Evolutionary conservation across 345 rosid species (phyloP).

Genomic region (Toxicodendron radicans): DNA sequence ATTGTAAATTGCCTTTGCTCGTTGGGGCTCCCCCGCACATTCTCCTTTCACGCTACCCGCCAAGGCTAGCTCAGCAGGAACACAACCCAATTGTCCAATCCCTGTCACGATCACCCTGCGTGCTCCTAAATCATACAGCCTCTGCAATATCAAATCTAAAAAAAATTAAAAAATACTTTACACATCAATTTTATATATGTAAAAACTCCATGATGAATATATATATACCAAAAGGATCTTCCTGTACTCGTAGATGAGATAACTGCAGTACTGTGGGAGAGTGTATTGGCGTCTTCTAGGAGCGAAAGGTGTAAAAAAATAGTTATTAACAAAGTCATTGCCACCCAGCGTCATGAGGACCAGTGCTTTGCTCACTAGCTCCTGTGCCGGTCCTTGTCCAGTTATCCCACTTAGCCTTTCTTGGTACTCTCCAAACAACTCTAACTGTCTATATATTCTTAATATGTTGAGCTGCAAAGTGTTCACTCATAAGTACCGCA

Average conservation of each 20-base stretch:
- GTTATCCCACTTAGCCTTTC: conserved; percentile 35
- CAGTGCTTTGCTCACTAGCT: conserved; percentile 55
- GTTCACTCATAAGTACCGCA: background rate
- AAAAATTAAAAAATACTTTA: too few relatives aligned
- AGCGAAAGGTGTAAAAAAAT: conserved; percentile 60
- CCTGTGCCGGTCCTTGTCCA: conserved; percentile 45
- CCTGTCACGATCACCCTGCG: conserved; percentile 81
- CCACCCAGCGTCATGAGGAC: conserved; percentile 70
- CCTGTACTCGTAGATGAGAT: conserved; percentile 53
- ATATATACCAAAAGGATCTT: conserved; percentile 39
- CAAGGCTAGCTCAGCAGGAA: conserved; percentile 57
- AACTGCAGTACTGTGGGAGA: conserved; percentile 48
- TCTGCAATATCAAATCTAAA: conserved; percentile 28
- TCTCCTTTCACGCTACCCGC: conserved; percentile 49
- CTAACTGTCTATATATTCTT: conserved; percentile 53
- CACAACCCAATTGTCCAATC: conserved; percentile 83
- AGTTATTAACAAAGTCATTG: conserved; percentile 88
- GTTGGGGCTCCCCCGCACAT: conserved; percentile 50
- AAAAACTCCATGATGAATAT: background rate
- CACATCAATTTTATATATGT: background rate
- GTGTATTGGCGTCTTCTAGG: conserved; percentile 49
- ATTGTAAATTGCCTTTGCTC: conserved; percentile 58
- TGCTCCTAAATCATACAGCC: conserved; percentile 58
- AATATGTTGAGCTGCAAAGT: conserved; percentile 61
- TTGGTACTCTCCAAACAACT: conserved; percentile 72